Conservation (phyloP, 2,329 filamentous ascomycete genomes). For the Xylariomycetidae sp. region DNA sequence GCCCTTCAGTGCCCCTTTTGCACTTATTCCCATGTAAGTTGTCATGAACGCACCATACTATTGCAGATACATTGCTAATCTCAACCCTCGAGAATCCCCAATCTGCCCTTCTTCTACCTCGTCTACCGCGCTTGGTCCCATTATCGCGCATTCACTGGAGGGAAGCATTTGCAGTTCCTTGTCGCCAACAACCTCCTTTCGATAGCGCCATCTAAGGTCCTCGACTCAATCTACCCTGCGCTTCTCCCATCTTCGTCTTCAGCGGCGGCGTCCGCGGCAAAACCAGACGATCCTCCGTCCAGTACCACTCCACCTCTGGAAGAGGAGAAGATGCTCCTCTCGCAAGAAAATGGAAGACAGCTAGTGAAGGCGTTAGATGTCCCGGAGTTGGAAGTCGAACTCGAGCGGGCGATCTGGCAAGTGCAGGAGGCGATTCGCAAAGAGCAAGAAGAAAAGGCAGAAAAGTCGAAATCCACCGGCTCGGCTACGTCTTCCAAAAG, state of each 20-base stretch:
- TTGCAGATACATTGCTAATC: neutral
- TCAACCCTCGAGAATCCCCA: conserved; percentile 62
- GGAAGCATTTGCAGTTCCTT: conserved; percentile 79
- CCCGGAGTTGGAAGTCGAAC: conserved; percentile 66
- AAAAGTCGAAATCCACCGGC: conserved; percentile 5
- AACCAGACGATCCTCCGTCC: conserved; percentile 13
- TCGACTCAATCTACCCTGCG: conserved; percentile 68
- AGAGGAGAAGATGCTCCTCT: conserved; percentile 46
- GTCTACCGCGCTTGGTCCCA: conserved; percentile 89
- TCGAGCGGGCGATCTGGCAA: conserved; percentile 73
- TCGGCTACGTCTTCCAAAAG: conserved; percentile 8
- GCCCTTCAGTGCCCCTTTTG: conserved; percentile 80
- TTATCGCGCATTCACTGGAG: conserved; percentile 80
- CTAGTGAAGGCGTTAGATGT: conserved; percentile 60
- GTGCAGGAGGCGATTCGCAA: conserved; percentile 50
- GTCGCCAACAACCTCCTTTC: conserved; percentile 67
- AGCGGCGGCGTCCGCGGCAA: conserved; percentile 20
- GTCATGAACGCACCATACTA: conserved; percentile 1
- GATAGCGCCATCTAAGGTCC: conserved; percentile 58
- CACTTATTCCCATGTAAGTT: conserved; percentile 77
- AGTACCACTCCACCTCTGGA: conserved; percentile 8
- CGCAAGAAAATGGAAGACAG: conserved; percentile 48
- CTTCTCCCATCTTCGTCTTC: conserved; percentile 21
- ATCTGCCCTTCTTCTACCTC: conserved; percentile 96
- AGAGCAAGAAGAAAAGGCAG: conserved; percentile 19